These are phyloP conservation scores for Apiospora arundinis DNA, from an alignment of 2,329 filamentous ascomycete species.

Conservation along the genomic window DNA sequence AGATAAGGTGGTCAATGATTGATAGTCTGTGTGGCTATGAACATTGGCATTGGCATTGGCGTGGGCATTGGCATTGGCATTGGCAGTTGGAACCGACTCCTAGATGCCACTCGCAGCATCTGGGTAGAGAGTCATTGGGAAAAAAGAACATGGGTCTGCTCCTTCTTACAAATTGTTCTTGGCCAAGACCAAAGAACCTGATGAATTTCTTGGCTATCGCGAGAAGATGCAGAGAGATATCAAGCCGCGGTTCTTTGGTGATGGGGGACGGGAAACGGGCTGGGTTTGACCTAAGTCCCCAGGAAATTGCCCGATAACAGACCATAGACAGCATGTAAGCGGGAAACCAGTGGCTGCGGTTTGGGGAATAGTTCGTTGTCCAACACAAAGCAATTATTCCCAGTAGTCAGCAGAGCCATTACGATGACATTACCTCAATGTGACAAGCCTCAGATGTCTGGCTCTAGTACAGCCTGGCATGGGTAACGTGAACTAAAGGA, in stretches of 20 bases:
- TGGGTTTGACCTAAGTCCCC: not conserved
- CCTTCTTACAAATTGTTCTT: not conserved
- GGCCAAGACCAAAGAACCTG: not conserved
- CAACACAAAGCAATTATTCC: slow-evolving; percentile 2
- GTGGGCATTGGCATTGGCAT: not conserved
- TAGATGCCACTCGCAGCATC: not conserved
- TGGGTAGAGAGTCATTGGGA: not conserved
- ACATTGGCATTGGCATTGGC: not conserved
- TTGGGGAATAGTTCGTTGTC: not conserved
- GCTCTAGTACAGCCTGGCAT: not conserved
- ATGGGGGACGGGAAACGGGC: not conserved
- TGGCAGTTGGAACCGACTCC: not conserved
- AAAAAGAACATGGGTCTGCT: not conserved
- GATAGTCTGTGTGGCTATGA: not conserved
- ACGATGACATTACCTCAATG: slow-evolving; percentile 13
- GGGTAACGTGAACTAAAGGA: slow-evolving; percentile 1
- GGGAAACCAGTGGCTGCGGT: not conserved
- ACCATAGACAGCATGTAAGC: not conserved
- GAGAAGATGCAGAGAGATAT: not conserved
- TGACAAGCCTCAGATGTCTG: slow-evolving; percentile 4
- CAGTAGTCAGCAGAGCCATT: slow-evolving; percentile 5
- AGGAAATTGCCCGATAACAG: not conserved
- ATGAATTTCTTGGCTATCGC: not conserved
- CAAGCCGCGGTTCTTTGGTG: not conserved
- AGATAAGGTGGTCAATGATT: not conserved